phyloP scores from a whole-genome alignment of 768 basidiomycete species.

The Stropharia rugosoannulata region DNA sequence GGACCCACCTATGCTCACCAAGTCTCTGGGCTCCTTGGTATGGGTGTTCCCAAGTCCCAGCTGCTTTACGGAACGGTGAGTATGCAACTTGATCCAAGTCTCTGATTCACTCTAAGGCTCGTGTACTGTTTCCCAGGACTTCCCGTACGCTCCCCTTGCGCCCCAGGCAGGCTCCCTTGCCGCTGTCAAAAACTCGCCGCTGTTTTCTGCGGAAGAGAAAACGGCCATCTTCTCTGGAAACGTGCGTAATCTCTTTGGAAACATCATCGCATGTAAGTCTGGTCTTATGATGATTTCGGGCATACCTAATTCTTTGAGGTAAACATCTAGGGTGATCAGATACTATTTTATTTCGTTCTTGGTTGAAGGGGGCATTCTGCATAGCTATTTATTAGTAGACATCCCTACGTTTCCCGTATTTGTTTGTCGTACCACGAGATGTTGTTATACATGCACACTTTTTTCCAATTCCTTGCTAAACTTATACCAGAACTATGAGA shows the following conservation, averaged over 20 bases:
- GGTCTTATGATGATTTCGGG: neutral
- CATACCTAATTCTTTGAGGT: neutral
- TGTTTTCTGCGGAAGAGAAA: slow-evolving; percentile 20
- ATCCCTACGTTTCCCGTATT: too few species aligned
- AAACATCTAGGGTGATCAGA: too few species aligned
- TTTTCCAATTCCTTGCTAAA: too few species aligned
- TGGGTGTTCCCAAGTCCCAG: slow-evolving; percentile 28
- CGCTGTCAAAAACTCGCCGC: slow-evolving; percentile 18
- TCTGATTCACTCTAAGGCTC: neutral
- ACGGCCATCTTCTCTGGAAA: slow-evolving; percentile 19
- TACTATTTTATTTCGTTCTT: too few species aligned
- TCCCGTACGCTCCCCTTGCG: slow-evolving; percentile 24
- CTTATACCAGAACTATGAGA: too few species aligned
- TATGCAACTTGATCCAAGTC: neutral
- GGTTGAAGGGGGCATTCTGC: too few species aligned
- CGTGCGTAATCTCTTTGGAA: slow-evolving; percentile 16
- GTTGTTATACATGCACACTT: too few species aligned
- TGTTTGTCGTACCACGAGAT: too few species aligned
- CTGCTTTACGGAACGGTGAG: slow-evolving; percentile 34
- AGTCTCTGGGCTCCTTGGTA: slow-evolving; percentile 29
- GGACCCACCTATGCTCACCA: slow-evolving; percentile 37
- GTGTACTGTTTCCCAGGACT: slow-evolving; percentile 20
- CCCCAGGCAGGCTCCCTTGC: slow-evolving; percentile 19
- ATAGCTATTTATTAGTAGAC: too few species aligned
- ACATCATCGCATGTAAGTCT: slow-evolving; percentile 11